Evolutionary conservation across 2,329 filamentous ascomycete species (phyloP).

Genomic region (Aspergillus persii): DNA sequence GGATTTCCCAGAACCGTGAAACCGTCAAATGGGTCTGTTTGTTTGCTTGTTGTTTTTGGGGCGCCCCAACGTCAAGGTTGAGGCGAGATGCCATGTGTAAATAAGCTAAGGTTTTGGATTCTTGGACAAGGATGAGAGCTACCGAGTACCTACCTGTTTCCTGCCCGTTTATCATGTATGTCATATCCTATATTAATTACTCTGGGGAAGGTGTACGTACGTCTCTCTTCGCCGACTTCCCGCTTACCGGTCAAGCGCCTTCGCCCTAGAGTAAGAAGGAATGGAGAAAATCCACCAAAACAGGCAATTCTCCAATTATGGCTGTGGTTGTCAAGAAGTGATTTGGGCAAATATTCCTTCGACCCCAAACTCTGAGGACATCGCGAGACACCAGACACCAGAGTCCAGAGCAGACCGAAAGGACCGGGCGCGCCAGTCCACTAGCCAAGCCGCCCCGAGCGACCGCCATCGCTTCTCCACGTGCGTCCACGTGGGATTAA

Average conservation of each 20-base stretch:
- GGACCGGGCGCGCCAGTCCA: background rate
- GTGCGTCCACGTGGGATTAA: constrained; percentile 34
- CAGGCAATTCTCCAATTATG: background rate
- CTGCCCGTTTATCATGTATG: background rate
- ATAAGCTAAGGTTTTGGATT: background rate
- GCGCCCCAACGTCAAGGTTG: background rate
- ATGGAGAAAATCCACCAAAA: background rate
- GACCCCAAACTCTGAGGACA: background rate
- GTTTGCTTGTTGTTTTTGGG: background rate
- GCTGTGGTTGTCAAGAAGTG: background rate
- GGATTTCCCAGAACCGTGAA: background rate
- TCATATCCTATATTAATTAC: background rate
- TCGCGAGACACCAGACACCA: background rate
- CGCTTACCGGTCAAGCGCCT: background rate
- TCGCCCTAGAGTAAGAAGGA: background rate
- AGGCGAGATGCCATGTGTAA: background rate
- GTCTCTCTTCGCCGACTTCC: background rate
- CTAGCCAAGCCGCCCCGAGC: constrained; percentile 10
- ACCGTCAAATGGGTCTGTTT: background rate
- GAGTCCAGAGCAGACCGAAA: background rate
- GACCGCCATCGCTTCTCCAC: constrained; percentile 24
- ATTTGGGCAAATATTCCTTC: background rate
- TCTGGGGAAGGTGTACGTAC: background rate
- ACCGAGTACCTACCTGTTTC: background rate
- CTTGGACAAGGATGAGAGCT: background rate